These are phyloP conservation scores for Pyrus bretschneideri DNA, from an alignment of 306 rosid species.

Conservation along the genomic window DNA sequence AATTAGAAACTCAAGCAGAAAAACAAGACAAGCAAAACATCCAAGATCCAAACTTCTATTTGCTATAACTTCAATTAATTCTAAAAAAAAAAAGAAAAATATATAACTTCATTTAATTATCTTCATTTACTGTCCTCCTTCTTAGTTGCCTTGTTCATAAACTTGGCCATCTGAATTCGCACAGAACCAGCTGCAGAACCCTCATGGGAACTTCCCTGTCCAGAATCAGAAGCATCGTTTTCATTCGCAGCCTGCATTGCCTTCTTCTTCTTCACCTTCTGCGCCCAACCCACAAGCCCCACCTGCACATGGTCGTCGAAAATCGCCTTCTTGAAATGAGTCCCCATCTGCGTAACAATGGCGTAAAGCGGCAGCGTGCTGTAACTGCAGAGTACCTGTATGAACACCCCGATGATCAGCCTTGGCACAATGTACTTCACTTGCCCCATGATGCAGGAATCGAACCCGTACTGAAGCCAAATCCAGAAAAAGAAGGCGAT, in stretches of 20 bases:
- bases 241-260: conserved; percentile 17
- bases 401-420: conserved; percentile 76
- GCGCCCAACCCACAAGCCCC: conserved; percentile 73
- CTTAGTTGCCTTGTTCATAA: conserved; percentile 19
- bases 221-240: conserved; percentile 5
- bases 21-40: background rate
- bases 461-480: conserved; percentile 75
- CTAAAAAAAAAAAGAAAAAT: background rate
- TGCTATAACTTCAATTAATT: background rate
- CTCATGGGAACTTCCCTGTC: conserved; percentile 33
- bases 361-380: conserved; percentile 95
- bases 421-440: conserved; percentile 68
- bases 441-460: conserved; percentile 93
- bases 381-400: conserved; percentile 90
- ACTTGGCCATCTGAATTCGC: conserved; percentile 50
- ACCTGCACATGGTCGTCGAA: conserved; percentile 82
- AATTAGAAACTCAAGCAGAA: background rate
- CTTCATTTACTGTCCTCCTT: background rate
- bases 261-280: conserved; percentile 57
- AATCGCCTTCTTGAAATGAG: conserved; percentile 59
- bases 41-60: background rate
- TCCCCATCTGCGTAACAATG: conserved; percentile 95
- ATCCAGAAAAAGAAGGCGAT: conserved; percentile 97
- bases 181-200: background rate
- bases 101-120: background rate